Evolutionary conservation across 2,329 filamentous ascomycete genomes (phyloP), one percentile per base, ranked within the genome.

Genomic region (Venturia aucupariae): DNA sequence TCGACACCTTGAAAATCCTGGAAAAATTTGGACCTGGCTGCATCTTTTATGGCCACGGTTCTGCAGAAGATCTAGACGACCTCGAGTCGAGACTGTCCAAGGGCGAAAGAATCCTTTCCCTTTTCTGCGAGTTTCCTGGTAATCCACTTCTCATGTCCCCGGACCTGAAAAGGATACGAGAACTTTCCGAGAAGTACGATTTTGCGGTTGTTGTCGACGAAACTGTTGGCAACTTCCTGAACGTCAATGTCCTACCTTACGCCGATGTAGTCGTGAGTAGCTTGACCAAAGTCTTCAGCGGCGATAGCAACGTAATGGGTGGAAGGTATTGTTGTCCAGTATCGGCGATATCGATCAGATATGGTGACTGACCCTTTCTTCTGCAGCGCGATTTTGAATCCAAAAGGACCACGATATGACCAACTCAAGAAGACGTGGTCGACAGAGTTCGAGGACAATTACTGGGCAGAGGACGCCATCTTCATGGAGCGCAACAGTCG

Each of bases 231-330:
- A 99, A 94, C 65, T 96, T 97, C 73, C 86, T 95, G 72, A 99
- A 99, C 73, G 87, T 97, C 70, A 91, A 97, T 73, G 90, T 99
- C 4, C 82, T 99, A 5, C 90, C 89, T 2, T 89, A 88, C 72
- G 90, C 91, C 66, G 94, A 99, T 75, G 82, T 97, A 19, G 90
- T 97, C 5, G 93, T 96, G 65, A 96, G 90, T 79, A 96, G 90
- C 73, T 80, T 99, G 66, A 97, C 94, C 60, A 99, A 99, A 75
- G 89, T 97, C 63, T 99, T 99, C 78, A 96, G 91, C 64, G 94
- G 94, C 61, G 94, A 97, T 76, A 94, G 90, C 75, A 97, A 99
- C 75, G 94, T 99, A 69, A 97, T 97, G 93, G 94, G 92, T 65
- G 94, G 94, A 64, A 89, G 87, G 78, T 79, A 68, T 65, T 69